Evolutionary conservation across 176 grass and related monocot genomes (phyloP).

Genomic region (Guadua angustifolia): DNA sequence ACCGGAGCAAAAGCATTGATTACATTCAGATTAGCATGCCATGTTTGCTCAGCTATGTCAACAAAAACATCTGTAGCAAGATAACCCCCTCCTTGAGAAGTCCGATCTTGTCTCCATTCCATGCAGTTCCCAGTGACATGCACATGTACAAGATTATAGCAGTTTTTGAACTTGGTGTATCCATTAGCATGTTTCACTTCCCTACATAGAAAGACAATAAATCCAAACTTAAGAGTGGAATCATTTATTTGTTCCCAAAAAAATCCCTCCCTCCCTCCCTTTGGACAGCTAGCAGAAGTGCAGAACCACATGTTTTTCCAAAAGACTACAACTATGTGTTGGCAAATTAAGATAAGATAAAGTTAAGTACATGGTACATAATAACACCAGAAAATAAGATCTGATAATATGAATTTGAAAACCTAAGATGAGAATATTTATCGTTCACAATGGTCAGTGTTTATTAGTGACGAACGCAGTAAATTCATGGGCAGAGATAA

Average conservation of each 20-base stretch:
- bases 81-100: conserved; percentile 90
- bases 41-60: conserved; percentile 88
- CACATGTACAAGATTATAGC: conserved; percentile 78
- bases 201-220: conserved; percentile 45
- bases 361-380: neutral
- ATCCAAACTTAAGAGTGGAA: conserved; percentile 32
- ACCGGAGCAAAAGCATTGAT: conserved; percentile 88
- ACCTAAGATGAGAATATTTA: conserved; percentile 24
- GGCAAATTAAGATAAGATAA: conserved; percentile 16
- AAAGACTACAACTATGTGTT: conserved; percentile 13
- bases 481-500: conserved; percentile 24
- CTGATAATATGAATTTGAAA: conserved; percentile 31
- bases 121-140: conserved; percentile 80
- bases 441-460: neutral
- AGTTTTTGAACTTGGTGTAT: conserved; percentile 72
- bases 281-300: neutral
- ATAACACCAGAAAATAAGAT: conserved; percentile 15
- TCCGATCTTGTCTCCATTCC: conserved; percentile 89
- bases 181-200: conserved; percentile 89
- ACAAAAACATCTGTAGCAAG: conserved; percentile 95
- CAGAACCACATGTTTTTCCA: neutral
- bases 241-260: conserved; percentile 2
- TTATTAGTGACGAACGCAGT: neutral
- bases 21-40: conserved; percentile 93
- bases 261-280: neutral